These are phyloP conservation scores for Phytophthora capsici DNA, from an alignment of 352 stramenopile species.

Conservation along the genomic window DNA sequence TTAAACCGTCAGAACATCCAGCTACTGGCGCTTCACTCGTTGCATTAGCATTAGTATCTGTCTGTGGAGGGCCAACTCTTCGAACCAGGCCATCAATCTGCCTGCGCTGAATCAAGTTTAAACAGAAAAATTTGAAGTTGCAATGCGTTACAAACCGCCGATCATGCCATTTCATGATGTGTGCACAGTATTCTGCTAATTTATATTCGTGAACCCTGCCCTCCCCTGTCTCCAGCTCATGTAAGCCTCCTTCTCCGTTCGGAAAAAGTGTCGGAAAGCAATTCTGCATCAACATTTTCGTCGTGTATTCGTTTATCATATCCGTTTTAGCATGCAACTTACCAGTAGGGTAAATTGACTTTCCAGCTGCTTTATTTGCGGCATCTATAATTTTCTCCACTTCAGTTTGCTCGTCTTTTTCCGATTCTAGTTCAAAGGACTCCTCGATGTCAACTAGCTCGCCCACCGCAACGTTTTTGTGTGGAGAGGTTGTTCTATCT, in stretches of 20 bases:
- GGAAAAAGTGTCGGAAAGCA: constrained; percentile 17
- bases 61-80: background rate
- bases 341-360: background rate
- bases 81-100: constrained; percentile 19
- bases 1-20: background rate
- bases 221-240: background rate
- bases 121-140: constrained; percentile 21
- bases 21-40: background rate
- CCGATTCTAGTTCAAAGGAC: background rate
- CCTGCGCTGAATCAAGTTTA: constrained; percentile 9
- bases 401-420: background rate
- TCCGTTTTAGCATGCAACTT: background rate
- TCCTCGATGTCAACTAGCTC: background rate
- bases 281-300: constrained; percentile 4
- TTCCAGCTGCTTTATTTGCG: background rate
- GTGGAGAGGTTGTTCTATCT: too few relatives aligned
- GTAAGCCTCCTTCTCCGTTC: background rate
- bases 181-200: constrained; percentile 13
- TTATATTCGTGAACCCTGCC: background rate
- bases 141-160: constrained; percentile 6
- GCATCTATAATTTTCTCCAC: background rate
- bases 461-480: background rate
- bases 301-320: constrained; percentile 17
- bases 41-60: too few relatives aligned
- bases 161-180: constrained; percentile 27